phyloP scores from a whole-genome alignment of 164 flowering plant genomes.

The Euptelea pleiosperma region DNA sequence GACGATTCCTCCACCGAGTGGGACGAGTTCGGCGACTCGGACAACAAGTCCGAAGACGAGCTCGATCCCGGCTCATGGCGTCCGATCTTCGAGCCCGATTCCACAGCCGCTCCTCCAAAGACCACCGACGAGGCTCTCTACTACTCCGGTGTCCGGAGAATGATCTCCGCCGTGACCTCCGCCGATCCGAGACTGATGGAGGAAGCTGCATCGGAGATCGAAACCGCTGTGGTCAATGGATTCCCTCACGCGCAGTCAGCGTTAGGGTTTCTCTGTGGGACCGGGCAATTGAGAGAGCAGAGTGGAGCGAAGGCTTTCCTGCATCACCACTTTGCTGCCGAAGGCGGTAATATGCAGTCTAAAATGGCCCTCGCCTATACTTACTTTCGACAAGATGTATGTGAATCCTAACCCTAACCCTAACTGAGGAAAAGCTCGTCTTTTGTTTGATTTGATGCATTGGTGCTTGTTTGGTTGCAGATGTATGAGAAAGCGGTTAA shows the following conservation, averaged over 20 bases:
- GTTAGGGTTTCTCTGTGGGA: slow-evolving; percentile 65
- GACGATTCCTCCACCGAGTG: slow-evolving; percentile 42
- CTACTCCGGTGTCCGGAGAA: slow-evolving; percentile 48
- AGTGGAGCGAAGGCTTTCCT: slow-evolving; percentile 58
- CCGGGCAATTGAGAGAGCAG: slow-evolving; percentile 62
- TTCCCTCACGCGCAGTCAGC: slow-evolving; percentile 72
- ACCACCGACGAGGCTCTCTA: slow-evolving; percentile 33
- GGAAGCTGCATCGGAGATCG: slow-evolving; percentile 65
- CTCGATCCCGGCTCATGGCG: slow-evolving; percentile 98
- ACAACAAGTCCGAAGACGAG: slow-evolving; percentile 51
- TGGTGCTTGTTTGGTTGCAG: slow-evolving; percentile 34
- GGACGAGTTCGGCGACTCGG: slow-evolving; percentile 77
- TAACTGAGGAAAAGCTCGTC: not conserved
- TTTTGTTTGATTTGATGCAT: slow-evolving; percentile 8
- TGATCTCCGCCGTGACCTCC: slow-evolving; percentile 42
- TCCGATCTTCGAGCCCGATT: slow-evolving; percentile 61
- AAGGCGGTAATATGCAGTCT: slow-evolving; percentile 76
- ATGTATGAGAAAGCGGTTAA: slow-evolving; percentile 82
- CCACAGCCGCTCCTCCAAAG: not conserved
- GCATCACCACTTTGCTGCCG: slow-evolving; percentile 77
- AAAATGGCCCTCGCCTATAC: slow-evolving; percentile 88
- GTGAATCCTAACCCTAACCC: slow-evolving; percentile 14
- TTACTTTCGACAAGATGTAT: slow-evolving; percentile 77
- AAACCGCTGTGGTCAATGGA: slow-evolving; percentile 45
- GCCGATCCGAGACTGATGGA: slow-evolving; percentile 57